A percentile compares a stretch with the other conserved stretches of the same genome.
Conservation (phyloP, 345 rosid genomes). For the Linum lewisii region DNA sequence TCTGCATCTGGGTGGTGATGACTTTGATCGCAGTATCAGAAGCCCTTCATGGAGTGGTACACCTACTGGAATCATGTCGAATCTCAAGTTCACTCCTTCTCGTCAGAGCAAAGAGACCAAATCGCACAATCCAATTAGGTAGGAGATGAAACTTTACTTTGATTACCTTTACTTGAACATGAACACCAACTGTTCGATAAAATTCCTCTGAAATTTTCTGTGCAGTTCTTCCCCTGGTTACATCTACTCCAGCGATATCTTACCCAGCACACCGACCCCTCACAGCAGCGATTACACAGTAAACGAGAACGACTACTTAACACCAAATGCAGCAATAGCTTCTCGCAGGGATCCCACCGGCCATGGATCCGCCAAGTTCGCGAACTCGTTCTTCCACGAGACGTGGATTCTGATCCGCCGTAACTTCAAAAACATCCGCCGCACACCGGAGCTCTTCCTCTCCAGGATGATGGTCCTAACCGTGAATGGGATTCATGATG, state of each 20-base stretch:
- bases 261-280: slow-evolving; percentile 45
- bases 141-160: background rate
- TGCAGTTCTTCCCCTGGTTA: slow-evolving; percentile 43
- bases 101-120: slow-evolving; percentile 22
- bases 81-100: slow-evolving; percentile 39
- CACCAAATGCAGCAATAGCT: slow-evolving; percentile 17
- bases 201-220: background rate
- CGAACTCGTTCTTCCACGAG: slow-evolving; percentile 43
- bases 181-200: background rate
- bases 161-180: background rate
- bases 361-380: slow-evolving; percentile 26
- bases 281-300: slow-evolving; percentile 70
- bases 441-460: slow-evolving; percentile 65
- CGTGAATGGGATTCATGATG: slow-evolving; percentile 62
- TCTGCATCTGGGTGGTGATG: slow-evolving; percentile 20
- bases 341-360: slow-evolving; percentile 14
- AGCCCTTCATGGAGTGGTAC: slow-evolving; percentile 51
- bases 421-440: slow-evolving; percentile 50
- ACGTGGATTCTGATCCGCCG: slow-evolving; percentile 57
- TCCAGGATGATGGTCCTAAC: slow-evolving; percentile 56
- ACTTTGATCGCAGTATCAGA: slow-evolving; percentile 41
- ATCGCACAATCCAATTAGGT: slow-evolving; percentile 37
- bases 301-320: slow-evolving; percentile 49
- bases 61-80: slow-evolving; percentile 31
- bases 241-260: slow-evolving; percentile 34